Evolutionary conservation across 1,284 basidiomycete genomes (phyloP).

Genomic region (Neotropicomus parvogracilis): DNA sequence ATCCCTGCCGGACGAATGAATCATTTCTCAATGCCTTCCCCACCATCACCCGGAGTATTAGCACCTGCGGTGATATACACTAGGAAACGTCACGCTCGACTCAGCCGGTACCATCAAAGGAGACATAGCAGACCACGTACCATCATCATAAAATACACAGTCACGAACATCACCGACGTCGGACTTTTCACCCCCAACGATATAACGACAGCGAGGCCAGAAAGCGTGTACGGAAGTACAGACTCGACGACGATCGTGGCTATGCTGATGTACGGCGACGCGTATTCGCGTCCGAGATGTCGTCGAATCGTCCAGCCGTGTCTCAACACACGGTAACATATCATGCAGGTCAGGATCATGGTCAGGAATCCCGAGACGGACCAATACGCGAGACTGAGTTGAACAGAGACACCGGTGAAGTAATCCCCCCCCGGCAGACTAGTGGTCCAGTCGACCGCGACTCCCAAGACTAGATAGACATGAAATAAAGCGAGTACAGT

Average conservation of each 20-base stretch:
- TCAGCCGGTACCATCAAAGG: too few relatives aligned
- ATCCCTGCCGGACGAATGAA: too few relatives aligned
- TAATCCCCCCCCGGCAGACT: neutral
- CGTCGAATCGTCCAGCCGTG: neutral
- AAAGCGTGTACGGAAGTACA: neutral
- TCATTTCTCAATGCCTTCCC: too few relatives aligned
- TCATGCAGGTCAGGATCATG: neutral
- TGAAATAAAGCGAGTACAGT: neutral
- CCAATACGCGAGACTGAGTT: conserved; percentile 1
- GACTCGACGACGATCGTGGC: conserved; percentile 1
- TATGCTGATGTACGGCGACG: neutral
- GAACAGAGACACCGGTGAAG: neutral
- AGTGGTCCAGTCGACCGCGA: conserved; percentile 1
- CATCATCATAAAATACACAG: conserved; percentile 2
- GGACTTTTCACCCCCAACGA: neutral
- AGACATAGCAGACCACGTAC: too few relatives aligned
- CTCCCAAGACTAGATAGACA: conserved; percentile 12
- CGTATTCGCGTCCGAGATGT: neutral
- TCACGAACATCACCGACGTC: neutral
- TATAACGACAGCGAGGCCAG: neutral
- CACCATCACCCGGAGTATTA: too few relatives aligned
- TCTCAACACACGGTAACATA: conserved; percentile 3
- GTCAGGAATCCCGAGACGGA: conserved; percentile 1
- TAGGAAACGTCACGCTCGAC: too few relatives aligned
- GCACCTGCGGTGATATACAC: too few relatives aligned